phyloP scores from a whole-genome alignment of 208 protist genomes.

The Endotrypanum monterogeii region DNA sequence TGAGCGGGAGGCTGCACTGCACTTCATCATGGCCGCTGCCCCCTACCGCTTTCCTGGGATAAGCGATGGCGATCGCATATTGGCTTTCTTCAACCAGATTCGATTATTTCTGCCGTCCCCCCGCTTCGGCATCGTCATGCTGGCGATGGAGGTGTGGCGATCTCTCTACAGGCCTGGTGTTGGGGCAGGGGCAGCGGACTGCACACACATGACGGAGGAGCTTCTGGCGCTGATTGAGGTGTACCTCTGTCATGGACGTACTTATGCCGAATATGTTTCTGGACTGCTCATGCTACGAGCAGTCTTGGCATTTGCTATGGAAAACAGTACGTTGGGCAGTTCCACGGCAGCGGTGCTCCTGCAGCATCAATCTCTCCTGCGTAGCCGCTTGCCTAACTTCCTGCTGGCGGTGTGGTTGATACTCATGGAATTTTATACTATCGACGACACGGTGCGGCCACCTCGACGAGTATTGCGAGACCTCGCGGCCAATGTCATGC shows the following conservation, averaged over 20 bases:
- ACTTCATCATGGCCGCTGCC: conserved; percentile 62
- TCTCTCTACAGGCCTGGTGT: conserved; percentile 50
- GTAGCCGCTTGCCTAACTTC: conserved; percentile 43
- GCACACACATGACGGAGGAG: conserved; percentile 53
- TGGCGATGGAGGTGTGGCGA: conserved; percentile 77
- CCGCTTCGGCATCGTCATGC: conserved; percentile 51
- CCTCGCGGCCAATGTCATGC: conserved; percentile 55
- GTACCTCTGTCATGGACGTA: conserved; percentile 50
- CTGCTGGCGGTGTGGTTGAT: conserved; percentile 58
- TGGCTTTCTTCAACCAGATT: conserved; percentile 67
- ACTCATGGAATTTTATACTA: conserved; percentile 38
- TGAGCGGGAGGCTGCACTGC: conserved; percentile 59
- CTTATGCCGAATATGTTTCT: conserved; percentile 50
- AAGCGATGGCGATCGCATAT: conserved; percentile 47
- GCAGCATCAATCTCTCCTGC: conserved; percentile 48
- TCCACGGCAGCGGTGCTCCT: conserved; percentile 22
- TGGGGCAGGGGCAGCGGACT: conserved; percentile 43
- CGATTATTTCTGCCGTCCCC: conserved; percentile 56
- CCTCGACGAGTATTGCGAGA: conserved; percentile 49
- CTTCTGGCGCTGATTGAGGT: conserved; percentile 46
- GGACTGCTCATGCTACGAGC: conserved; percentile 64
- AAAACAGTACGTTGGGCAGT: conserved; percentile 11
- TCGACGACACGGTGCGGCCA: conserved; percentile 24
- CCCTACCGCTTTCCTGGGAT: conserved; percentile 46
- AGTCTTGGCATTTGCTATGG: conserved; percentile 48